Percentiles rank a stretch among this genome's conserved stretches.
Evolutionary conservation across 2,329 filamentous ascomycete genomes (phyloP).

Genomic region (Metarhizium humberi): DNA sequence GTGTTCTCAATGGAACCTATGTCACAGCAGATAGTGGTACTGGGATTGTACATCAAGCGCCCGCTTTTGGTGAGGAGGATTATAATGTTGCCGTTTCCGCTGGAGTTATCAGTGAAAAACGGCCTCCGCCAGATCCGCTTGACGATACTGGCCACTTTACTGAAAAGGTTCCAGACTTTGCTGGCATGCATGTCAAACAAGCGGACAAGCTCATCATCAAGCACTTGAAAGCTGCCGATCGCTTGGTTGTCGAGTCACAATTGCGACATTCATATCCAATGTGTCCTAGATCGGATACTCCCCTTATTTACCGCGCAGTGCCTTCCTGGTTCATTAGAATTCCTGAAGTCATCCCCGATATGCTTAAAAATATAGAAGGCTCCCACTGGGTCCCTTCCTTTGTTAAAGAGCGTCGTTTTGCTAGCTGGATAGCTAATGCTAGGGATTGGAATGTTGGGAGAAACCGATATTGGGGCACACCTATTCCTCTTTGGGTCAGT

Average conservation of each 20-base stretch:
- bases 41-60: slow-evolving; percentile 88
- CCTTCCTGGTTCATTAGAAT: slow-evolving; percentile 95
- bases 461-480: slow-evolving; percentile 93
- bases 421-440: slow-evolving; percentile 84
- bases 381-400: slow-evolving; percentile 88
- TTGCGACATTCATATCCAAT: slow-evolving; percentile 88
- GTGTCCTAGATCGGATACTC: slow-evolving; percentile 92
- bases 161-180: slow-evolving; percentile 67
- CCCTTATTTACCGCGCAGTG: slow-evolving; percentile 84
- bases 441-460: slow-evolving; percentile 93
- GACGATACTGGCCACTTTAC: slow-evolving; percentile 77
- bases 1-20: slow-evolving; percentile 73
- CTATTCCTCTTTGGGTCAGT: slow-evolving; percentile 84
- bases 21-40: slow-evolving; percentile 86
- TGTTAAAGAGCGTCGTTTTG: slow-evolving; percentile 86
- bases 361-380: slow-evolving; percentile 82
- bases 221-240: slow-evolving; percentile 65
- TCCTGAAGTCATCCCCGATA: slow-evolving; percentile 69
- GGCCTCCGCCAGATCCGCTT: slow-evolving; percentile 83
- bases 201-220: slow-evolving; percentile 94
- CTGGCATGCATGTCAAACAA: slow-evolving; percentile 79
- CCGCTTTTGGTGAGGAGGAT: slow-evolving; percentile 93
- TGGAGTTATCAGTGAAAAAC: slow-evolving; percentile 68
- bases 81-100: slow-evolving; percentile 71
- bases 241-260: slow-evolving; percentile 76